A percentile compares a stretch with the other conserved stretches of the same genome.
phyloP scores from a whole-genome alignment of 768 basidiomycete species.

The Sporobolomyces pararoseus region DNA sequence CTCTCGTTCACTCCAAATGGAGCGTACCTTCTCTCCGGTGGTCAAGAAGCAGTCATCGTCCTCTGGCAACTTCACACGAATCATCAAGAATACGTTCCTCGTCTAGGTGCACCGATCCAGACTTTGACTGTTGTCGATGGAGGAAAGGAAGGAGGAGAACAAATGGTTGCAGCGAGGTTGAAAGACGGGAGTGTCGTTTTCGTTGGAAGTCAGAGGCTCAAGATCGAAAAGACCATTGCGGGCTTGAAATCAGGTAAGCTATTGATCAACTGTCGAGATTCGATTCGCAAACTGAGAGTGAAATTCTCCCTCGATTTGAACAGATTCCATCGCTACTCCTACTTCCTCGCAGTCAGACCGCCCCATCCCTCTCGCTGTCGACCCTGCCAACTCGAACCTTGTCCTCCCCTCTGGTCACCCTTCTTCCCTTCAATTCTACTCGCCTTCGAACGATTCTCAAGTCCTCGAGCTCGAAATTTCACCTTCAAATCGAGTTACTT shows the following conservation, averaged over 20 bases:
- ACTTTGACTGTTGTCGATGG: constrained; percentile 58
- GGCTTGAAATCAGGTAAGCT: constrained; percentile 69
- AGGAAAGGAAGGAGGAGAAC: constrained; percentile 55
- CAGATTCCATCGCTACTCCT: constrained; percentile 46
- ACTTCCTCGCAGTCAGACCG: constrained; percentile 40
- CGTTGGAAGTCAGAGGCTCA: constrained; percentile 67
- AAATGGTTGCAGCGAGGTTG: constrained; percentile 81
- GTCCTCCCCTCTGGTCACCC: constrained; percentile 90
- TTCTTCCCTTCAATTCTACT: constrained; percentile 88
- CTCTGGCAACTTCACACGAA: constrained; percentile 91
- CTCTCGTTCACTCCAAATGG: constrained; percentile 84
- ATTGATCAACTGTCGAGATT: constrained; percentile 11
- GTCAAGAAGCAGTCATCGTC: constrained; percentile 92
- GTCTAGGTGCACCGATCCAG: constrained; percentile 80
- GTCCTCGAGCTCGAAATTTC: constrained; percentile 85
- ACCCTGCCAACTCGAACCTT: constrained; percentile 63
- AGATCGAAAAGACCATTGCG: constrained; percentile 67
- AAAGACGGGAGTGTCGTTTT: constrained; percentile 76
- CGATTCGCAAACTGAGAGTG: background rate
- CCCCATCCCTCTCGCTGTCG: constrained; percentile 67
- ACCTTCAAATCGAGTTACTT: constrained; percentile 84
- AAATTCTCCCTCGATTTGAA: background rate
- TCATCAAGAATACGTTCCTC: constrained; percentile 84
- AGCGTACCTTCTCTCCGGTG: constrained; percentile 85
- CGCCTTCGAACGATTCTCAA: constrained; percentile 65